A percentile compares a stretch with the other conserved stretches of the same genome.
These are phyloP conservation scores for Microcos paniculata DNA, from an alignment of 345 rosid genomes.

Conservation along the genomic window DNA sequence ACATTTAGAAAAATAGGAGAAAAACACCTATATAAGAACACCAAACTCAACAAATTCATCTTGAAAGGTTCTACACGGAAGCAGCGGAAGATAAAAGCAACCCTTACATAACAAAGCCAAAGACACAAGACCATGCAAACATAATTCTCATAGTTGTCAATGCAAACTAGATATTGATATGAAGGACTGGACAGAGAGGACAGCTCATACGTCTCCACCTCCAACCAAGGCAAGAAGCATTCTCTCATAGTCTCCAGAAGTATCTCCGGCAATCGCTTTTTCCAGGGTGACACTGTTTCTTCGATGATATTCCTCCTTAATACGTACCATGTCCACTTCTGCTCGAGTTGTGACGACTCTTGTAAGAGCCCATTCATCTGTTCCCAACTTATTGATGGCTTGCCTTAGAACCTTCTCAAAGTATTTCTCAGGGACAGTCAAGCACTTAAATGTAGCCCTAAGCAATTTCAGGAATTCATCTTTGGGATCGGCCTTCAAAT, in stretches of 20 bases:
- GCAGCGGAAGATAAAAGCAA: neutral
- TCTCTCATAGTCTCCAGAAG: constrained; percentile 77
- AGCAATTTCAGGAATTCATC: constrained; percentile 69
- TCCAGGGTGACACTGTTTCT: constrained; percentile 76
- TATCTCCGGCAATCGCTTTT: constrained; percentile 64
- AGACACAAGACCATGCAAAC: neutral
- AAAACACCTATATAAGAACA: neutral
- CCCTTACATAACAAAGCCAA: neutral
- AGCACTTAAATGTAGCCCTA: constrained; percentile 69
- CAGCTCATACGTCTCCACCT: constrained; percentile 49
- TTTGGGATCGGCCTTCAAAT: constrained; percentile 61
- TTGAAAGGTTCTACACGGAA: neutral
- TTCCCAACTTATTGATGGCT: constrained; percentile 76
- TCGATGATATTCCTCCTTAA: constrained; percentile 75
- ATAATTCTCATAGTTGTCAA: neutral
- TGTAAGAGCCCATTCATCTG: constrained; percentile 85
- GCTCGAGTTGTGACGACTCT: constrained; percentile 78
- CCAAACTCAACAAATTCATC: neutral
- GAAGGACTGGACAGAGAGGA: neutral
- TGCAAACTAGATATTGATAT: constrained; percentile 4
- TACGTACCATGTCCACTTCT: constrained; percentile 77
- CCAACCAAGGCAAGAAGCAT: constrained; percentile 78
- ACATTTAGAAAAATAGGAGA: neutral
- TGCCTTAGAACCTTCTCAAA: constrained; percentile 71
- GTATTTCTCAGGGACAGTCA: constrained; percentile 86